phyloP scores from a whole-genome alignment of 129 eudicot species.

The Logfia minima region DNA sequence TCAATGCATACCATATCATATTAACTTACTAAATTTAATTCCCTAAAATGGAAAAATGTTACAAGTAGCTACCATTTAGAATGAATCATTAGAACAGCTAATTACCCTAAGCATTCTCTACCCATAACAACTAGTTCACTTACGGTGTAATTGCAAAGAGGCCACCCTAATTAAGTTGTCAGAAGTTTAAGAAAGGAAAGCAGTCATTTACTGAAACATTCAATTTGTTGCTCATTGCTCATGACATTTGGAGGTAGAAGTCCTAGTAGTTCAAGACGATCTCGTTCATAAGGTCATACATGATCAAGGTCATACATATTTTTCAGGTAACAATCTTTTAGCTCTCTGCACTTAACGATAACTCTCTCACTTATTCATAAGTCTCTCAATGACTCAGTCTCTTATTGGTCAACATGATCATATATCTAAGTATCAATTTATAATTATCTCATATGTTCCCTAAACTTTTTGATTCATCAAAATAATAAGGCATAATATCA shows the following conservation, averaged over 20 bases:
- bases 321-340: conserved; percentile 3
- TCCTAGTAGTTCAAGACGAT: conserved; percentile 95
- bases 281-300: conserved; percentile 52
- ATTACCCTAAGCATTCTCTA: not conserved
- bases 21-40: too few relatives aligned
- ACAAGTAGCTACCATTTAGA: not conserved
- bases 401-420: not conserved
- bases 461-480: conserved; percentile 1
- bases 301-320: conserved; percentile 14
- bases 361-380: not conserved
- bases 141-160: not conserved
- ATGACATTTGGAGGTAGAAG: conserved; percentile 94
- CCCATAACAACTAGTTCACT: not conserved
- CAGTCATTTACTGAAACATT: conserved; percentile 75
- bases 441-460: conserved; percentile 4
- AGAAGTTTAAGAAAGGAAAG: not conserved
- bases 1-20: not conserved
- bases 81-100: not conserved
- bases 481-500: conserved; percentile 10
- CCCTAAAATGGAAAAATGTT: not conserved
- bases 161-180: not conserved
- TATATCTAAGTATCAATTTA: conserved; percentile 12
- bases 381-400: not conserved
- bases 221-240: conserved; percentile 87
- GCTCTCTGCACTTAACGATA: not conserved